Evolutionary conservation across 805 yeast genomes (phyloP).

Genomic region (Candida yuanshanica): DNA sequence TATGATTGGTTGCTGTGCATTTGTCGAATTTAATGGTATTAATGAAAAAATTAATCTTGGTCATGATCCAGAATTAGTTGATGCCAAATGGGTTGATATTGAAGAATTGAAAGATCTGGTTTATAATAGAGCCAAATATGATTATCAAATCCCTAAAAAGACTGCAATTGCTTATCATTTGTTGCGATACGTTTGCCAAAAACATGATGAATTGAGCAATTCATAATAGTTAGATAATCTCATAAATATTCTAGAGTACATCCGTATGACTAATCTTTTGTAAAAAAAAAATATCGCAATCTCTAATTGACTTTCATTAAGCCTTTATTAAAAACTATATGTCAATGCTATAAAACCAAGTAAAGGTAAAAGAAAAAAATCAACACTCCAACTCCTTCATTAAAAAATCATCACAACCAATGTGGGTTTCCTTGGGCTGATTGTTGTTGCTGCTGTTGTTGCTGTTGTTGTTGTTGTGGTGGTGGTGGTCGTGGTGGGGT

Average conservation of each 20-base stretch:
- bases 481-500: not conserved
- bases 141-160: conserved; percentile 21
- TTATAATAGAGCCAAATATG: conserved; percentile 7
- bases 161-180: conserved; percentile 25
- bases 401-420: not conserved
- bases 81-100: conserved; percentile 80
- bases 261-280: no score
- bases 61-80: conserved; percentile 81
- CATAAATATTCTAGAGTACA: no score
- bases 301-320: no score
- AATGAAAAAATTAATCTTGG: conserved; percentile 64
- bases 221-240: not conserved
- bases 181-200: conserved; percentile 18
- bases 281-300: no score
- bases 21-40: conserved; percentile 62
- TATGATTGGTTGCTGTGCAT: conserved; percentile 88
- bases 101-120: conserved; percentile 36
- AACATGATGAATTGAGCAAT: conserved; percentile 4
- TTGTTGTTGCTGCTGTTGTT: not conserved
- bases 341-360: not conserved
- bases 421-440: not conserved
- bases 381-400: not conserved
- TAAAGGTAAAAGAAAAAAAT: not conserved
- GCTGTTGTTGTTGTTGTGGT: not conserved
- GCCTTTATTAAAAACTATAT: not conserved